Evolutionary conservation across 306 rosid species (phyloP), one percentile per base, ranked within the genome.

Genomic region (Glycine latifolia): DNA sequence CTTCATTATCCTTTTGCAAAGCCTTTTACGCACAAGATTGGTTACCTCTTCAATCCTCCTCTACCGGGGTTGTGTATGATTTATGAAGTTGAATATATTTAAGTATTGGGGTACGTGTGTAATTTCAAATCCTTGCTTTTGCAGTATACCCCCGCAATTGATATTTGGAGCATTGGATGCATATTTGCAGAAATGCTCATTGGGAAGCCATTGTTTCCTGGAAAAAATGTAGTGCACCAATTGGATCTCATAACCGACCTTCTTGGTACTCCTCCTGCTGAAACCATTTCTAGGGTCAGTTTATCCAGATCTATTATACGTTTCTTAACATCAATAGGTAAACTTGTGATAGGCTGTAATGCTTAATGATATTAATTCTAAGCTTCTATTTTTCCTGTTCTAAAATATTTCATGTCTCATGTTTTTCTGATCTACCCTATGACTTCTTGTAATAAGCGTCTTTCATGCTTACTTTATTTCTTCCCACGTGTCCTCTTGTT

Each of bases 91-190:
- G 79, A 78, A 58, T 58, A 14, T 55, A 15, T 49, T 55, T 56
- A 43, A 59, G 10, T 17, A 35, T 52, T 62, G 55, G 54, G 71
- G 53, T 75, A 77, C 31, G 26, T 53, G 5, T 14, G 13, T 62
- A 61, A 80, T 68, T 77, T 84, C 48, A 71, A 77, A 66, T 75
- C 26, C 66, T 78, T 71, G 50, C 53, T 20, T 80, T 85, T 85
- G 86, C 96, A 95, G 99, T 95, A 95, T 86, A 95, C 99, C 78
- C 99, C 98, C 14, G 99, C 93, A 72, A 93, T 95, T 73, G 99
- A 95, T 87, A 92, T 89, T 82, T 95, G 99, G 99, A 95, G 99
- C 91, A 93, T 93, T 83, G 99, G 99, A 84, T 95, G 99, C 94
- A 95, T 95, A 91, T 95, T 93, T 88, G 97, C 99, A 12, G 99